phyloP scores from a whole-genome alignment of 306 rosid species.

The Mimosa bimucronata region DNA sequence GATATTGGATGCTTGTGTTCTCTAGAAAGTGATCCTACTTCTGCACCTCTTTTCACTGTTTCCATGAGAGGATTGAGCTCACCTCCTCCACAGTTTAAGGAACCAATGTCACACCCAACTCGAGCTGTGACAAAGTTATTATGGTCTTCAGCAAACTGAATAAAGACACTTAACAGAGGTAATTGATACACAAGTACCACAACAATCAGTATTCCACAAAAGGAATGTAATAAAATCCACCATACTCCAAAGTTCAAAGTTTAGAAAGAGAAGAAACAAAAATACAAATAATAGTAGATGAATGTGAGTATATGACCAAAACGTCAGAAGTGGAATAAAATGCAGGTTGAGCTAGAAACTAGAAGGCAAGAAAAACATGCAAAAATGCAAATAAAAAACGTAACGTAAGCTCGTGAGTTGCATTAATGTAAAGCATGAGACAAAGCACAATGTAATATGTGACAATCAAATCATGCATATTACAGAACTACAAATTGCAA shows the following conservation, averaged over 20 bases:
- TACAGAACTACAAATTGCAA: slow-evolving; percentile 33
- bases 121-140: slow-evolving; percentile 25
- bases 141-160: neutral
- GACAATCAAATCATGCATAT: neutral
- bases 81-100: slow-evolving; percentile 30
- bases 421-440: neutral
- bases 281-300: neutral
- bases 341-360: neutral
- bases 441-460: neutral
- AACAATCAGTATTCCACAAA: neutral
- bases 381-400: neutral
- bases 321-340: neutral
- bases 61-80: slow-evolving; percentile 19
- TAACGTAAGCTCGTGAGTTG: neutral
- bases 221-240: neutral
- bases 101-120: slow-evolving; percentile 37
- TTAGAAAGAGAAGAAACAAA: neutral
- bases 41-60: neutral
- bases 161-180: neutral
- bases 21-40: slow-evolving; percentile 2
- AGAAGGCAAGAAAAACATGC: neutral
- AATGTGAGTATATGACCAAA: neutral
- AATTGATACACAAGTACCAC: neutral
- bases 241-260: neutral
- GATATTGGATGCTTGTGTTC: neutral